These are phyloP conservation scores for Scenedesmus sp. DNA, from an alignment of 163 green algal species.

Conservation along the genomic window DNA sequence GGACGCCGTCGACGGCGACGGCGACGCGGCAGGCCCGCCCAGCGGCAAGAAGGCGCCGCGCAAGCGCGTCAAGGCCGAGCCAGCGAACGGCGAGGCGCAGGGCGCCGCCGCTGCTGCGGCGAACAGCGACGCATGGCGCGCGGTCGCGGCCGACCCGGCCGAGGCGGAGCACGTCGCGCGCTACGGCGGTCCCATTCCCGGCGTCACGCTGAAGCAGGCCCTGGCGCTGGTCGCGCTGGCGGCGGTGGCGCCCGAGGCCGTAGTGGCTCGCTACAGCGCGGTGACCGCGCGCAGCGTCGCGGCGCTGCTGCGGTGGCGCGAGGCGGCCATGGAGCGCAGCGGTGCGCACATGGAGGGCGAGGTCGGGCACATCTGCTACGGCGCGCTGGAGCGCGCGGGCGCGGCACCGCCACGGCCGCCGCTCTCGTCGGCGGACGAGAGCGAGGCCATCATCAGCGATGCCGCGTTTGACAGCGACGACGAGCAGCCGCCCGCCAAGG, in stretches of 20 bases:
- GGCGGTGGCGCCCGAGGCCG: not conserved
- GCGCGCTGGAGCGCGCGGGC: conserved; percentile 11
- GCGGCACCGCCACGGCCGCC: conserved; percentile 4
- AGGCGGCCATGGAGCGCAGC: not conserved
- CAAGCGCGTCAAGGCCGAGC: too few relatives aligned
- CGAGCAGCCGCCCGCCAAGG: not conserved
- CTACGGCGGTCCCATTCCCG: not conserved
- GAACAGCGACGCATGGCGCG: not conserved
- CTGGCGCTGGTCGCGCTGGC: conserved; percentile 1
- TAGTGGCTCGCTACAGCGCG: not conserved
- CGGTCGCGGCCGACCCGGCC: not conserved
- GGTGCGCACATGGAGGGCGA: not conserved
- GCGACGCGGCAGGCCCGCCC: too few relatives aligned
- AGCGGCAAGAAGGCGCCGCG: too few relatives aligned
- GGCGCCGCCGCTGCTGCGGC: too few relatives aligned
- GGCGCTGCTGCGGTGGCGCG: conserved; percentile 16
- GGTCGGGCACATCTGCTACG: not conserved
- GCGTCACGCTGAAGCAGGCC: not conserved
- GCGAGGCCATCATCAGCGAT: too few relatives aligned
- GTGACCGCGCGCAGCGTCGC: conserved; percentile 3
- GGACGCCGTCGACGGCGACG: too few relatives aligned
- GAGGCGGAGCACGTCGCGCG: conserved; percentile 9
- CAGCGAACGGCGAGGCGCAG: too few relatives aligned
- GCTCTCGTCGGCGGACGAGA: conserved; percentile 2
- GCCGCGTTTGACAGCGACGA: too few relatives aligned